These are phyloP conservation scores for Blyttiomyces sp. DNA, from an alignment of 371 early-diverging fungal genomes.

Conservation along the genomic window DNA sequence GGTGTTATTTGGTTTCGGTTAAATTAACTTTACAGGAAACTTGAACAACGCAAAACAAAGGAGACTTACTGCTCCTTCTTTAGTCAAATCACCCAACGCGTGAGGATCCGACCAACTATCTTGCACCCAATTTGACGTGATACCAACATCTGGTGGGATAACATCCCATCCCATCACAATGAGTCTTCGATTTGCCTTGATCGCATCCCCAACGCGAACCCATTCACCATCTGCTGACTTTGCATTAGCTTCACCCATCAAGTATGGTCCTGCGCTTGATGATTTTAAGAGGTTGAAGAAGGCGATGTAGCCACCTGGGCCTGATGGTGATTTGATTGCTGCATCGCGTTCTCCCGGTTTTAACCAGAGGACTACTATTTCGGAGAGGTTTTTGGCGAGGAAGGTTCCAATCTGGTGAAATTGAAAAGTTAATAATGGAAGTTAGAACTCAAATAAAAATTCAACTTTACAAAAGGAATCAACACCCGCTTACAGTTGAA, in stretches of 20 bases:
- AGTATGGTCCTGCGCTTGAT: neutral
- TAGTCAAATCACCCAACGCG: neutral
- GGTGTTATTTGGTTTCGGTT: too few species aligned
- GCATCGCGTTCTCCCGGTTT: neutral
- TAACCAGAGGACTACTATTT: neutral
- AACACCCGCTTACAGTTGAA: too few species aligned
- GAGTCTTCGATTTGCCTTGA: neutral
- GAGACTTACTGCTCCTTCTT: too few species aligned
- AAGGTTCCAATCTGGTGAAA: neutral
- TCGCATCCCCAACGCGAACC: neutral
- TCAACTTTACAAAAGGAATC: too few species aligned
- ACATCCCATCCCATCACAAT: neutral
- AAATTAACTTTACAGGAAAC: too few species aligned
- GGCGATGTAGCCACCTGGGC: neutral
- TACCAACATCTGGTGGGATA: neutral
- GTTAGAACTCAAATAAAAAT: too few species aligned
- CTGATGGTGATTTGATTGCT: neutral
- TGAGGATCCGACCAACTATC: neutral
- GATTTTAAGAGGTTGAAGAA: neutral
- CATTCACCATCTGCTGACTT: neutral
- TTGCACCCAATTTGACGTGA: neutral
- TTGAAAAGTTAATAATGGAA: too few species aligned
- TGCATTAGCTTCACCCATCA: too few species aligned
- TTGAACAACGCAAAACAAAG: too few species aligned
- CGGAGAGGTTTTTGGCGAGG: neutral